Base-by-base conservation (phyloP, 805 yeast genomes). In the Saturnispora sekii region DNA sequence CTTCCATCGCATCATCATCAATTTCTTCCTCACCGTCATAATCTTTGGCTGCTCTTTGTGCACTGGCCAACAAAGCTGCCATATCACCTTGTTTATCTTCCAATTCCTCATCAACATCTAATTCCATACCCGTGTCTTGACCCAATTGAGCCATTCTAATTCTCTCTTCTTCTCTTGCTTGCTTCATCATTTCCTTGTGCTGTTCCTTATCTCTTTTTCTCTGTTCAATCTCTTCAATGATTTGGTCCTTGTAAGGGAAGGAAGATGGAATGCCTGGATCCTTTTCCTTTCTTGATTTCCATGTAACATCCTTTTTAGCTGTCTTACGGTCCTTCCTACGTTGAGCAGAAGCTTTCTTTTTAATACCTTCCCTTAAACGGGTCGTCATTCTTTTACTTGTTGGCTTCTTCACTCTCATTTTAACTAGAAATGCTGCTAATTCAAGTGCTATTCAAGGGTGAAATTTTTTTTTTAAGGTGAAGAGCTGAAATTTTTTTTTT, bases 191-290 rank as follows among this genome's bases (percentile, higher is more conserved):
- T 45, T 68, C 74, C 53, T 70, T 78, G 45, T 68, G 76, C 57
- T 79, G 85, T 46, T 67, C 66, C 33, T 75, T 80, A 16, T 61
- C 61, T 60, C 75, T 66, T 62, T 81, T 77, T 38, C 68, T 66
- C 29, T 72, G 77, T 63, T 84, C 93, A 49, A 84, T 77, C 54
- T 84, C 86, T 50, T 67, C 68, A 46, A 93, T 68, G 47, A 93
- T 78, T 63, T 76, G 75, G 51, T 84, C 94, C 64, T 90, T 93
- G 69, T 88, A 93, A 31, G 98, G 98, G 74, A 88, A 93, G 56
- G 81, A 79, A 43, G 95, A 70, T 46, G 98, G 98, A 55, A 93
- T 90, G 52, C 97, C 97, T 10, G 90, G 89, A 62, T 89, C 97
- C 66, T 86, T 90, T 57, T 77, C 78, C 46, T 67, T 66, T 58